Evolutionary conservation across 441 rosid genomes (phyloP).

Genomic region (Adansonia grandidieri): DNA sequence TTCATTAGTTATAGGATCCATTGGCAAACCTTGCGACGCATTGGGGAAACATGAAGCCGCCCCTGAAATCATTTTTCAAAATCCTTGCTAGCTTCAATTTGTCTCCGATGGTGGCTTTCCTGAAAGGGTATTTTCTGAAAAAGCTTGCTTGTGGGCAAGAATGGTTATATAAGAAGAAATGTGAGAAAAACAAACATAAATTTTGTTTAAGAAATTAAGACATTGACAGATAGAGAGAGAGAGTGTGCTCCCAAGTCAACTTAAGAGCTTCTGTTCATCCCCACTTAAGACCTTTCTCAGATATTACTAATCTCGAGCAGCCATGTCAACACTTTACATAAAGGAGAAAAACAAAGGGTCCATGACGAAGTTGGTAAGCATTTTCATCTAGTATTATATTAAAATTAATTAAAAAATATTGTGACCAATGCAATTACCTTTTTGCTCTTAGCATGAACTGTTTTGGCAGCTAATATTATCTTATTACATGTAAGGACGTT

Average conservation of each 20-base stretch:
- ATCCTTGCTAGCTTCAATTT: background rate
- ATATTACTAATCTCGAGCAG: slow-evolving; percentile 29
- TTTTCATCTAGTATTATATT: no score
- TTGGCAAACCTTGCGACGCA: slow-evolving; percentile 30
- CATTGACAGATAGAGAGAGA: slow-evolving; percentile 13
- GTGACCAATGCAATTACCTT: no score
- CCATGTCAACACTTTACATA: slow-evolving; percentile 10
- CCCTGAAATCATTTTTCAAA: slow-evolving; percentile 34
- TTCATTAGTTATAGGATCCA: slow-evolving; percentile 25
- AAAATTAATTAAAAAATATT: no score
- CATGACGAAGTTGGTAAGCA: background rate
- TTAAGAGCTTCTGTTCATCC: slow-evolving; percentile 40
- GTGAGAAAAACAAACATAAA: background rate
- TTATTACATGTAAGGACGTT: background rate
- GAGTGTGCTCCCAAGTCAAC: slow-evolving; percentile 59
- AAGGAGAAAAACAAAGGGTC: background rate
- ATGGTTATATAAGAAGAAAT: background rate
- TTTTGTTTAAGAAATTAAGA: background rate
- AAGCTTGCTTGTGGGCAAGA: background rate
- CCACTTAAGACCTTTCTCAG: slow-evolving; percentile 62
- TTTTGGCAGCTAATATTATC: no score
- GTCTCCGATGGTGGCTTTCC: background rate
- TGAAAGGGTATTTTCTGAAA: background rate
- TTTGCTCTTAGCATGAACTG: no score
- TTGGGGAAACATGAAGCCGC: slow-evolving; percentile 35